phyloP scores from a whole-genome alignment of 1,284 basidiomycete species.

The Sutorius eximius region DNA sequence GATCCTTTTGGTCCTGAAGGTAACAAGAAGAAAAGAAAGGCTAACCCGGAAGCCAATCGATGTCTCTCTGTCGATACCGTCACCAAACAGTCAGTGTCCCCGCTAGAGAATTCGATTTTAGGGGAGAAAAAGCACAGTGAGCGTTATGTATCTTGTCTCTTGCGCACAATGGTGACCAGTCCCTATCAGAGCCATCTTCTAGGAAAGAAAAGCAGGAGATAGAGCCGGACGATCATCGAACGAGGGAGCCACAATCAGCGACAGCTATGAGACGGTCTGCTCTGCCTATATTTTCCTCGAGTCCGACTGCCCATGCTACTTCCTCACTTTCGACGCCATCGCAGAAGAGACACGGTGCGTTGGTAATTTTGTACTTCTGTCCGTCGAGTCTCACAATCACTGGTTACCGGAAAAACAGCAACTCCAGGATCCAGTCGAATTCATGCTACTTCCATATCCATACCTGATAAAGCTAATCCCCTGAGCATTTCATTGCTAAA shows the following conservation, averaged over 20 bases:
- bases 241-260: not conserved
- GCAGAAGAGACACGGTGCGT: constrained; percentile 21
- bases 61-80: not conserved
- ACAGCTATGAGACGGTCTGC: constrained; percentile 3
- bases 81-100: not conserved
- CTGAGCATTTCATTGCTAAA: constrained; percentile 51
- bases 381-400: constrained; percentile 13
- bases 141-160: constrained; percentile 1
- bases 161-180: constrained; percentile 7
- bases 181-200: constrained; percentile 4
- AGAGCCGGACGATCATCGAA: not conserved
- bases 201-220: constrained; percentile 5
- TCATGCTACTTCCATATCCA: constrained; percentile 1
- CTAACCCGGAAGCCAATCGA: not conserved
- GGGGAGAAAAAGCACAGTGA: constrained; percentile 13
- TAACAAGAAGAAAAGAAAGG: constrained; percentile 35
- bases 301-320: not conserved
- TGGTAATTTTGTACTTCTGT: constrained; percentile 5
- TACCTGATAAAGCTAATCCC: constrained; percentile 14
- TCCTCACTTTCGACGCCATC: constrained; percentile 1
- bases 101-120: not conserved
- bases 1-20: constrained; percentile 56
- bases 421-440: constrained; percentile 5
- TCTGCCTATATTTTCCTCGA: constrained; percentile 6
- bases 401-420: constrained; percentile 11